phyloP scores from a whole-genome alignment of 306 rosid species.

The Datisca glomerata region DNA sequence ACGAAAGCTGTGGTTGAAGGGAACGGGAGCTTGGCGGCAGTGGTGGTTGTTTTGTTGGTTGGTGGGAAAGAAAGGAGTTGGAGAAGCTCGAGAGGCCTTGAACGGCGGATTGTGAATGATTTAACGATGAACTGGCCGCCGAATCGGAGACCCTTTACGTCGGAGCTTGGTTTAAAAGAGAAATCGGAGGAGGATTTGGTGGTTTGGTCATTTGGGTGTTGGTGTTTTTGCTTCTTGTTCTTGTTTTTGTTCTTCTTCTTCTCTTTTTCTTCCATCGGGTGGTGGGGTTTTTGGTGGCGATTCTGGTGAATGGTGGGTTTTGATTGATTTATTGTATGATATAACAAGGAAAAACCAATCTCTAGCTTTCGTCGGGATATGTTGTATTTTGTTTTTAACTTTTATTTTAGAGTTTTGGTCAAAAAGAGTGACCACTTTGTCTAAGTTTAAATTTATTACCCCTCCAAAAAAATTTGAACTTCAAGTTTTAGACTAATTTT shows the following conservation, averaged over 20 bases:
- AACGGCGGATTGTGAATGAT: conserved; percentile 82
- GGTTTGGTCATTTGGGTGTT: conserved; percentile 76
- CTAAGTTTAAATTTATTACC: too few relatives aligned
- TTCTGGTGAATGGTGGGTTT: too few relatives aligned
- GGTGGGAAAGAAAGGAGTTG: conserved; percentile 68
- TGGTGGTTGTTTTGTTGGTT: conserved; percentile 17
- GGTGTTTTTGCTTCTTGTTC: conserved; percentile 83
- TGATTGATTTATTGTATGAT: too few relatives aligned
- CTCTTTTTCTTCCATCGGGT: conserved; percentile 53
- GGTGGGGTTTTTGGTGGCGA: background rate
- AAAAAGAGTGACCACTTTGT: too few relatives aligned
- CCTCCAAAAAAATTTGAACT: too few relatives aligned
- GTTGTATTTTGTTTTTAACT: too few relatives aligned
- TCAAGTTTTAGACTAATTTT: too few relatives aligned
- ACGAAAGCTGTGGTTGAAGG: conserved; percentile 79
- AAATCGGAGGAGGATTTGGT: conserved; percentile 60
- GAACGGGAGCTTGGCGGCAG: conserved; percentile 29
- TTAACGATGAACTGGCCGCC: conserved; percentile 95
- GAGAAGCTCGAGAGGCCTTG: conserved; percentile 61
- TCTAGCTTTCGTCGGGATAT: too few relatives aligned
- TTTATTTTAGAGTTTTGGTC: too few relatives aligned
- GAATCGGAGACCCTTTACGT: conserved; percentile 83
- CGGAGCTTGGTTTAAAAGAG: conserved; percentile 77
- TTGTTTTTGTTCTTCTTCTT: conserved; percentile 25
- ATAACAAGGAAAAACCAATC: too few relatives aligned